Percentiles rank a stretch among this genome's conserved stretches.
Evolutionary conservation across 2,329 filamentous ascomycete genomes (phyloP).

Genomic region (Ambrosiella xylebori): DNA sequence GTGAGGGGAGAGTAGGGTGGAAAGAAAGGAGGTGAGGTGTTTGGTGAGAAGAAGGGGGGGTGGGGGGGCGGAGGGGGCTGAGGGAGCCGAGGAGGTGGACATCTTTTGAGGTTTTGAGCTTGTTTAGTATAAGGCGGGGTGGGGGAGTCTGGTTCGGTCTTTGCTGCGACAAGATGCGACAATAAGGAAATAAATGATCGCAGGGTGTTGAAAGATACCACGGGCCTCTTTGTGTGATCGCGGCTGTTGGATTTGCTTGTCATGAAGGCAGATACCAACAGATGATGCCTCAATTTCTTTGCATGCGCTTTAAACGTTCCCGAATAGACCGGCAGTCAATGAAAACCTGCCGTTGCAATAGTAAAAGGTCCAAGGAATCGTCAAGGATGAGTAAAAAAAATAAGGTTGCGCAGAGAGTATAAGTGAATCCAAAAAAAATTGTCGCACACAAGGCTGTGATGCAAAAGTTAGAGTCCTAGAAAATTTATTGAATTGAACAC

Average conservation of each 20-base stretch:
- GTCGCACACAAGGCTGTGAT: too few species aligned
- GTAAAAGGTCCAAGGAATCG: background rate
- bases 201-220: too few species aligned
- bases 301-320: too few species aligned
- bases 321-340: too few species aligned
- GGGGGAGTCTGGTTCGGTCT: background rate
- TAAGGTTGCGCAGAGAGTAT: background rate
- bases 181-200: too few species aligned
- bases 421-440: too few species aligned
- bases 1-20: conserved; percentile 37
- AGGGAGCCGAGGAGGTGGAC: conserved; percentile 23
- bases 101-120: background rate
- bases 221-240: too few species aligned
- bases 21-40: conserved; percentile 44
- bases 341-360: background rate
- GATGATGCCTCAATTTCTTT: too few species aligned
- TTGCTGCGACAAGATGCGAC: background rate
- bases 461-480: too few species aligned
- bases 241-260: too few species aligned
- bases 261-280: too few species aligned
- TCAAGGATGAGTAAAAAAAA: background rate
- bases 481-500: background rate
- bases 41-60: conserved; percentile 48
- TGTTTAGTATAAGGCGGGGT: too few species aligned
- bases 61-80: conserved; percentile 24